Evolutionary conservation across 1,284 basidiomycete species (phyloP).

Genomic region (Trichosporon sp.): DNA sequence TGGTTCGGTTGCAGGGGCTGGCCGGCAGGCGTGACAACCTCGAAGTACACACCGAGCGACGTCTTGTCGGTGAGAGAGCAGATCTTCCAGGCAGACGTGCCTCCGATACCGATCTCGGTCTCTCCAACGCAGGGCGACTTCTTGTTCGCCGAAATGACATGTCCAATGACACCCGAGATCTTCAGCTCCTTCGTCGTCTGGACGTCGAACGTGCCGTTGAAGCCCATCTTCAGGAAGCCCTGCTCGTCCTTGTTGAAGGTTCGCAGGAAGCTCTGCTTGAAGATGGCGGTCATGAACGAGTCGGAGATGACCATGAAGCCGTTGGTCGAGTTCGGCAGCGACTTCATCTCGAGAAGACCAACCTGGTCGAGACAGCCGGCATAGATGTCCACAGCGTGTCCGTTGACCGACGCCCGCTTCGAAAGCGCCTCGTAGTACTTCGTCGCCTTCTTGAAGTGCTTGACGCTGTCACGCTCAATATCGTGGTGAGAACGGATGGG

Average conservation of each 20-base stretch:
- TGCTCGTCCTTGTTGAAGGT: slow-evolving; percentile 92
- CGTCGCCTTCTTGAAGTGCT: slow-evolving; percentile 94
- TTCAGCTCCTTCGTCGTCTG: slow-evolving; percentile 98
- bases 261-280: slow-evolving; percentile 96
- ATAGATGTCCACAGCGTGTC: slow-evolving; percentile 92
- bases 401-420: slow-evolving; percentile 90
- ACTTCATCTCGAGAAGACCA: slow-evolving; percentile 96
- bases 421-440: slow-evolving; percentile 97
- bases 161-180: slow-evolving; percentile 95
- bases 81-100: slow-evolving; percentile 99
- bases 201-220: slow-evolving; percentile 98
- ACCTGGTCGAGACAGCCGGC: slow-evolving; percentile 98
- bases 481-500: slow-evolving; percentile 99
- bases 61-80: slow-evolving; percentile 86
- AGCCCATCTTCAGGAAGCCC: slow-evolving; percentile 92
- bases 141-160: slow-evolving; percentile 94
- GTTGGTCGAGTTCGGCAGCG: slow-evolving; percentile 89
- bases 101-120: slow-evolving; percentile 98
- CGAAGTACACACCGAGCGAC: slow-evolving; percentile 92
- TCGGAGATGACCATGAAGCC: slow-evolving; percentile 95
- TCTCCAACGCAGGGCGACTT: slow-evolving; percentile 96
- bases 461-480: slow-evolving; percentile 94
- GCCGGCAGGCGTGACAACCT: slow-evolving; percentile 97
- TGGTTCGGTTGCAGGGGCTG: slow-evolving; percentile 87
- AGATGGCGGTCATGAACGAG: slow-evolving; percentile 96